Conservation (phyloP, 148 eudicot species). For the Polygonum aviculare region DNA sequence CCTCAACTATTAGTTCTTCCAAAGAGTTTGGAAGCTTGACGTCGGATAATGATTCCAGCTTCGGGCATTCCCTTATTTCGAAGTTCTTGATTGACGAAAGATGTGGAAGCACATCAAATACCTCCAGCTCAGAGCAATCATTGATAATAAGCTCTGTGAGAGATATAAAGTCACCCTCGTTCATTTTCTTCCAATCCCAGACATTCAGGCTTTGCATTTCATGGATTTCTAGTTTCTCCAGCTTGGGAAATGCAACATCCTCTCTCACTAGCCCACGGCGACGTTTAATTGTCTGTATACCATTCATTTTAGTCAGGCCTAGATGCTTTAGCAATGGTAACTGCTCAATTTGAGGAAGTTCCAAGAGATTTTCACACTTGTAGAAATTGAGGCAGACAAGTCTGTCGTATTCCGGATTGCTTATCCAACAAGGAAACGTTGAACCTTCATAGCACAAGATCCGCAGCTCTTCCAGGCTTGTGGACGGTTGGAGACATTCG, state of each 20-base stretch:
- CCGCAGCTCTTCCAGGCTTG: background rate
- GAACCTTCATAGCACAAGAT: background rate
- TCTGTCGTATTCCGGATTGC: background rate
- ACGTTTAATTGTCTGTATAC: background rate
- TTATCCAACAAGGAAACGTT: background rate
- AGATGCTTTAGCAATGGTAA: background rate
- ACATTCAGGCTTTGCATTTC: background rate
- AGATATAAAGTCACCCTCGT: background rate
- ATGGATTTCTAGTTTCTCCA: background rate
- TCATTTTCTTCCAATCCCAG: background rate
- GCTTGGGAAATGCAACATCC: background rate
- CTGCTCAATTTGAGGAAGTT: background rate
- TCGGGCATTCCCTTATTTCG: background rate
- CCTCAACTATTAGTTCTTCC: background rate
- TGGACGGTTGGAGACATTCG: background rate
- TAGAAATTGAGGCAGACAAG: background rate
- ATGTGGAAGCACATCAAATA: background rate
- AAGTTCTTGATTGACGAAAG: background rate
- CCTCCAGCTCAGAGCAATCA: background rate
- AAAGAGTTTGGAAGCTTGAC: background rate
- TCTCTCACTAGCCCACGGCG: background rate
- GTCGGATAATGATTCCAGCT: background rate
- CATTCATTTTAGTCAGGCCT: background rate
- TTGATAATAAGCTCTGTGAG: background rate
- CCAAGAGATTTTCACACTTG: background rate